Percentiles rank a stretch among this genome's conserved stretches.
phyloP scores from a whole-genome alignment of 352 stramenopile genomes.

The Phytophthora ohioensis region DNA sequence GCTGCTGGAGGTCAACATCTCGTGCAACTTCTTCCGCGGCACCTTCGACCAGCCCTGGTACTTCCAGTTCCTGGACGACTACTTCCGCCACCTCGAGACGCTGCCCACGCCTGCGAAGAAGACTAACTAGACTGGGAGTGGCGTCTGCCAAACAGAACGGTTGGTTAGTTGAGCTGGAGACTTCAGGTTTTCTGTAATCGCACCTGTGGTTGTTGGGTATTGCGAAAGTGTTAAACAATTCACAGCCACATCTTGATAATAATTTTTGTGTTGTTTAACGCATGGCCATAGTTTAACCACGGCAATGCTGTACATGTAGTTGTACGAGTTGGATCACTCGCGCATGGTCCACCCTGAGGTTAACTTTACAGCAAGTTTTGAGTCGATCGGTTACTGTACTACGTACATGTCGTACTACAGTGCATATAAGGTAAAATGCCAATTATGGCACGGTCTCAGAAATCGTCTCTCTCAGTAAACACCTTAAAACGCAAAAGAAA shows the following conservation, averaged over 20 bases:
- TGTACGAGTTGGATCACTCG: no score
- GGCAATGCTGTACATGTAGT: no score
- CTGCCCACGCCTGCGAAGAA: constrained; percentile 62
- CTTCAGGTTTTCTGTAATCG: constrained; percentile 7
- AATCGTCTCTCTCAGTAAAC: no score
- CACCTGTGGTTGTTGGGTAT: constrained; percentile 7
- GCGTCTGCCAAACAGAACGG: background rate
- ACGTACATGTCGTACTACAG: no score
- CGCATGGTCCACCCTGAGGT: no score
- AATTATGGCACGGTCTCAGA: no score
- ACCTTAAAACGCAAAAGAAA: no score
- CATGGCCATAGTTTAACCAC: background rate
- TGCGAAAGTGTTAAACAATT: constrained; percentile 29
- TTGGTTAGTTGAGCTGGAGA: constrained; percentile 8
- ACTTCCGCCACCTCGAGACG: constrained; percentile 82
- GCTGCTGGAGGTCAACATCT: constrained; percentile 93
- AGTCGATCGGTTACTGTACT: no score
- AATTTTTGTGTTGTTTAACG: background rate
- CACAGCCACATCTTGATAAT: constrained; percentile 3
- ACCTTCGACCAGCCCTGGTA: constrained; percentile 91
- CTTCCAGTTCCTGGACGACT: constrained; percentile 88
- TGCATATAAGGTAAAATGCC: no score
- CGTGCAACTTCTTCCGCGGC: constrained; percentile 96
- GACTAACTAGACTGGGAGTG: constrained; percentile 29
- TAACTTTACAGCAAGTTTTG: no score